Conservation (phyloP, 2,329 filamentous ascomycete species). For the Cucurbitaria berberidis region DNA sequence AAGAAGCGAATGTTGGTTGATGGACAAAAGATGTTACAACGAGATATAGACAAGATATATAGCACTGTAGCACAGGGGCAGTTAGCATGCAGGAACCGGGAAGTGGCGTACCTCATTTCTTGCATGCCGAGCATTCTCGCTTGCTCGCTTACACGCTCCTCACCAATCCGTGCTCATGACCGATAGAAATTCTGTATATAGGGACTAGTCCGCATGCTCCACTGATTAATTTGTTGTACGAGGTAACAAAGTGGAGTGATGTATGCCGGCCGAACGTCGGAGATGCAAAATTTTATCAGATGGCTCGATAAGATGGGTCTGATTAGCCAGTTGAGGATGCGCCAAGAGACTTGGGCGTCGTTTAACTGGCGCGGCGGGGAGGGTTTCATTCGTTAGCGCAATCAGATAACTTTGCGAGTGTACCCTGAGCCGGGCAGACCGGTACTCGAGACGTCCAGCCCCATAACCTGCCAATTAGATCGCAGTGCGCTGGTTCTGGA, state of each 20-base stretch:
- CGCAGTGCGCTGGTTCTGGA: neutral
- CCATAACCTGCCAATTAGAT: slow-evolving; percentile 2
- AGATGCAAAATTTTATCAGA: slow-evolving; percentile 38
- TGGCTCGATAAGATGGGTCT: slow-evolving; percentile 31
- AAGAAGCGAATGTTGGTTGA: neutral
- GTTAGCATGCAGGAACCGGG: neutral
- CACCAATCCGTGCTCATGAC: neutral
- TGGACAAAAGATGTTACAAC: neutral
- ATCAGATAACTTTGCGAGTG: slow-evolving; percentile 36
- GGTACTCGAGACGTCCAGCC: slow-evolving; percentile 6
- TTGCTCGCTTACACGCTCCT: neutral
- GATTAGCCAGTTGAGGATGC: neutral
- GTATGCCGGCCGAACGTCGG: slow-evolving; percentile 33
- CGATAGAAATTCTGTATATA: neutral
- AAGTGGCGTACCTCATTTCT: no score
- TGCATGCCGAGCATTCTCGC: neutral
- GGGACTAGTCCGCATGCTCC: neutral
- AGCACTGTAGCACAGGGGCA: no score
- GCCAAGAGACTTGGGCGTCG: neutral
- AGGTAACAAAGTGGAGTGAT: slow-evolving; percentile 5
- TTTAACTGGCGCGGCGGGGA: slow-evolving; percentile 11
- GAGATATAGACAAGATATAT: neutral
- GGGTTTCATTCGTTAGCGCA: slow-evolving; percentile 20
- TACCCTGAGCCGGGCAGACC: slow-evolving; percentile 5
- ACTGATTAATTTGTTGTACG: neutral